Evolutionary conservation across 1,139 yeast genomes (phyloP).

Genomic region (Citeromyces siamensis): DNA sequence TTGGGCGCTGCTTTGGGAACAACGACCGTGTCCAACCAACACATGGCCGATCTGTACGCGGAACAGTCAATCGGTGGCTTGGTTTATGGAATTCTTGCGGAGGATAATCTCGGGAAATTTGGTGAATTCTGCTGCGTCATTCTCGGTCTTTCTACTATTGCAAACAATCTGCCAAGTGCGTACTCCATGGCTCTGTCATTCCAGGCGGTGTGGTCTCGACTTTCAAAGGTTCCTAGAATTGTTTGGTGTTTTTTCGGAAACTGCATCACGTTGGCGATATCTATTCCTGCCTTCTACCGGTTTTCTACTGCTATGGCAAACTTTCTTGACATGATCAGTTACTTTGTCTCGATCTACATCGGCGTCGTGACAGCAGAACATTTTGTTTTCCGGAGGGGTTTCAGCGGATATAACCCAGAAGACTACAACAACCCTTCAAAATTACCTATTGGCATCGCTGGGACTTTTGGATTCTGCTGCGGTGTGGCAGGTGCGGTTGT

Average conservation of each 20-base stretch:
- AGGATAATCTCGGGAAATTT: conserved; percentile 72
- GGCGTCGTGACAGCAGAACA: conserved; percentile 68
- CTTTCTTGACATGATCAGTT: conserved; percentile 84
- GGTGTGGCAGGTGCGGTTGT: conserved; percentile 81
- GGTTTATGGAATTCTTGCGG: conserved; percentile 63
- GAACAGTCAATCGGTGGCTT: conserved; percentile 68
- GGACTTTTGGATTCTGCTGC: conserved; percentile 60
- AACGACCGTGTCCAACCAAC: conserved; percentile 33
- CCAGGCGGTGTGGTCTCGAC: conserved; percentile 69
- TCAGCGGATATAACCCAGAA: conserved; percentile 48
- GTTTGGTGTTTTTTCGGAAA: conserved; percentile 74
- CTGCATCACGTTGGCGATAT: conserved; percentile 66
- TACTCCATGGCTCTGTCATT: conserved; percentile 81
- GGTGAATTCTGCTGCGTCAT: conserved; percentile 85
- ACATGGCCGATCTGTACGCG: conserved; percentile 40
- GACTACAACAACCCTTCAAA: conserved; percentile 42
- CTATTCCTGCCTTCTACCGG: conserved; percentile 76
- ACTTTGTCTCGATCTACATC: conserved; percentile 81
- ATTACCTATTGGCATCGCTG: conserved; percentile 72
- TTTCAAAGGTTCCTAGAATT: conserved; percentile 65
- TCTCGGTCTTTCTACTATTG: conserved; percentile 71
- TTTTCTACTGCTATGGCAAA: conserved; percentile 65
- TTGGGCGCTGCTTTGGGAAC: conserved; percentile 85
- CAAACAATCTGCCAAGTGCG: conserved; percentile 89
- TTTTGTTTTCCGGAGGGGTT: conserved; percentile 57